Percentiles rank a stretch among this genome's conserved stretches.
Conservation (phyloP, 2,329 filamentous ascomycete species). For the Plenodomus tracheiphilus region DNA sequence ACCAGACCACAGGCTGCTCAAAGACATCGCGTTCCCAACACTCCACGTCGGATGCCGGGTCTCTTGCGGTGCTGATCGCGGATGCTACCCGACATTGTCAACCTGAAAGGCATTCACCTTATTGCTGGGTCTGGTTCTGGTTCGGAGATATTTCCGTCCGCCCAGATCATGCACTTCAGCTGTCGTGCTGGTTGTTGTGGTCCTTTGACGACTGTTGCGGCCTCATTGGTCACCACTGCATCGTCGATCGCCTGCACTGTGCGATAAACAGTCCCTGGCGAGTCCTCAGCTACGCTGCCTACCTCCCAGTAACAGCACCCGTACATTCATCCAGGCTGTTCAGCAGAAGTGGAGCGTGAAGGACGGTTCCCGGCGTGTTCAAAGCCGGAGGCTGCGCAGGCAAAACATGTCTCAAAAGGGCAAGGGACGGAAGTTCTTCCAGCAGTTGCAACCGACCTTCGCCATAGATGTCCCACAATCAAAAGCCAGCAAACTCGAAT, state of each 20-base stretch:
- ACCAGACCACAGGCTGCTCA: neutral
- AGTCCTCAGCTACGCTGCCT: neutral
- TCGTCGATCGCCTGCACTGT: neutral
- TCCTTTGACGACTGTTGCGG: neutral
- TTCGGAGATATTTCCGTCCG: neutral
- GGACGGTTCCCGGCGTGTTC: neutral
- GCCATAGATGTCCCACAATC: constrained; percentile 15
- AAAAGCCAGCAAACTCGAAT: constrained; percentile 17
- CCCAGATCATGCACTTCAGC: neutral
- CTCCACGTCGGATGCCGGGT: neutral
- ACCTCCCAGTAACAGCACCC: neutral
- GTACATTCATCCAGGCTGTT: too few species aligned
- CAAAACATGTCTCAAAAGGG: constrained; percentile 5
- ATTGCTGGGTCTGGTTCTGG: neutral
- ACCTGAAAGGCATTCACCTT: neutral
- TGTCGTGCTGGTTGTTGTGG: neutral
- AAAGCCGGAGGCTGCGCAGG: neutral
- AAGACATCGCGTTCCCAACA: neutral
- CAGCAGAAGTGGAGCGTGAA: too few species aligned
- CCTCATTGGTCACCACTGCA: neutral
- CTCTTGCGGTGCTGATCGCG: neutral
- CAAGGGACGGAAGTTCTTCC: constrained; percentile 23
- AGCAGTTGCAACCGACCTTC: constrained; percentile 27
- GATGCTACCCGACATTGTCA: neutral
- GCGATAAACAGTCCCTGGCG: neutral